Base-by-base conservation (phyloP, 192 early-diverging fungal genomes). In the Geranomyces michiganensis region DNA sequence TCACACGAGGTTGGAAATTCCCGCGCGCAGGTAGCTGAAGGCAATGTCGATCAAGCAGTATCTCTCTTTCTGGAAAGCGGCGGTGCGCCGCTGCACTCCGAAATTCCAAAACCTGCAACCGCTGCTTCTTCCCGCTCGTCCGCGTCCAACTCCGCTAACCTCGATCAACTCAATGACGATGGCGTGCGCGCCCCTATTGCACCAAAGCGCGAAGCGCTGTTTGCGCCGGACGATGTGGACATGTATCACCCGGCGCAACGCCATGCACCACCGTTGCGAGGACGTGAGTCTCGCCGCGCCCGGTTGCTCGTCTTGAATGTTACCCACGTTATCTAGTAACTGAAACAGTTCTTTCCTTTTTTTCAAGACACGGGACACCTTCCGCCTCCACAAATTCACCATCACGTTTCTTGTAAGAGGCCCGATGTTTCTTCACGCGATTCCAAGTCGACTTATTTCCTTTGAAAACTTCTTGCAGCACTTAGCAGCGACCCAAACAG, bases 171-270 rank as follows among this genome's bases (percentile, higher is more conserved):
- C 31, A 27, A 55, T 62, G 82, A 85, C 32, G 74, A 83, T 41
- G 67, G 61, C 45, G 87, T 94, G 17, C 83, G 95, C 51, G 90
- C 93, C 7, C 94, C 94, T 0, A 94, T 97, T 71, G 92, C 94
- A 0, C 84, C 94, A 0, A 88, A 82, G 33, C 80, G 87, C 26
- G 93, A 94, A 55, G 65, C 44, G 49, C 70, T 68, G 71, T 75
- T 53, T 77, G 79, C 47, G 17, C 58, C 58, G 31, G 58, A 60
- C 17, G 51, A 53, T 53, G 24, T 26, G 51, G 51, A 53, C 17
- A 26, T n/a, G n/a, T 53, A 53, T 53, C 51, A 53, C 15, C 15
- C 19, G 36, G 36, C 5, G 3, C 36, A 3, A 3, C 36, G 36
- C 10, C 36, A 41, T 41, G 36, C 36, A 7, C 36, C 36, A 10